These are phyloP conservation scores for Eucalyptus pumila DNA, from an alignment of 345 rosid species.

Conservation along the genomic window DNA sequence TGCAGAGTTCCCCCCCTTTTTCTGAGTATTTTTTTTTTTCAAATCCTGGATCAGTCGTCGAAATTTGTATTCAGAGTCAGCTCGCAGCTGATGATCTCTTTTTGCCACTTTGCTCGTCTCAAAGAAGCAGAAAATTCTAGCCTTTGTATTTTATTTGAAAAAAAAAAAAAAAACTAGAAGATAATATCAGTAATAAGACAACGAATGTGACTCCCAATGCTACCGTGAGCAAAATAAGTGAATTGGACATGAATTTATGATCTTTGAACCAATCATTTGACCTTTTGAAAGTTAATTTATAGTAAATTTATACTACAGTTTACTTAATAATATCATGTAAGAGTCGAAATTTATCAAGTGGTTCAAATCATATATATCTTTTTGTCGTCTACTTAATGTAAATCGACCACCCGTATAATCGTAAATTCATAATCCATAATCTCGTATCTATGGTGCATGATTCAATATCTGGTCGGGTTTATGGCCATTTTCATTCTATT, in stretches of 20 bases:
- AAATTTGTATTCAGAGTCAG: not conserved
- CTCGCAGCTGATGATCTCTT: not conserved
- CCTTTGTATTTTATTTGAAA: too few relatives aligned
- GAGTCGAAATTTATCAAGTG: not conserved
- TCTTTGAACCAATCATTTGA: not conserved
- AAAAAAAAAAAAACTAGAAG: too few relatives aligned
- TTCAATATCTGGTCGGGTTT: not conserved
- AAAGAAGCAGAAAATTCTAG: too few relatives aligned
- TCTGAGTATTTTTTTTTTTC: not conserved
- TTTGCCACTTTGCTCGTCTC: not conserved
- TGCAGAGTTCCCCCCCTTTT: not conserved
- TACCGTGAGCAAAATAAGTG: not conserved
- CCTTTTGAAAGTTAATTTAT: not conserved
- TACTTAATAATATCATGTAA: not conserved
- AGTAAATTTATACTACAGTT: not conserved
- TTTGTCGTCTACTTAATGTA: accelerated
- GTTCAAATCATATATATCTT: not conserved
- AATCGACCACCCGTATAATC: not conserved
- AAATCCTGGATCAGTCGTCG: not conserved
- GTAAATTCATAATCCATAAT: not conserved
- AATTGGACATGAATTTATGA: not conserved
- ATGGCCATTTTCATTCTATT: not conserved
- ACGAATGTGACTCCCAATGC: not conserved
- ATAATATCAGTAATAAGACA: not conserved
- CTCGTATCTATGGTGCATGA: not conserved